These are phyloP conservation scores for Tetrahymena malaccensis DNA, from an alignment of 73 alveolate genomes.

Conservation along the genomic window DNA sequence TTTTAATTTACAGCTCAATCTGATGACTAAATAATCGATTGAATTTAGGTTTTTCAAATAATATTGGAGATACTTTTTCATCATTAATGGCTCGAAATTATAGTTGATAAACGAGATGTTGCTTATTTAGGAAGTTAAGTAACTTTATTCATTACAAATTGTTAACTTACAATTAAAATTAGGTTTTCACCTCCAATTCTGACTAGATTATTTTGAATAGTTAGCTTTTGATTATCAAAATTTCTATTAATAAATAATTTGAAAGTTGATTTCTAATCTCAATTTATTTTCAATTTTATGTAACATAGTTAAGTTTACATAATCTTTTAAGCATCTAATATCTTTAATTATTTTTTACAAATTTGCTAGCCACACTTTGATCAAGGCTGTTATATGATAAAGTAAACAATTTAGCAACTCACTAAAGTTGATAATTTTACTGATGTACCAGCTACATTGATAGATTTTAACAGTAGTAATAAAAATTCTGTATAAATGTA, in stretches of 20 bases:
- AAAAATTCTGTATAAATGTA: too few species aligned
- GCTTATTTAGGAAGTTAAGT: background rate
- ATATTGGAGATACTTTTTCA: too few species aligned
- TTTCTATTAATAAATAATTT: too few species aligned
- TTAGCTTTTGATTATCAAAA: background rate
- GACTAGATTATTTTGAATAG: background rate
- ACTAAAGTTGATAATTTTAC: too few species aligned
- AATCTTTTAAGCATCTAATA: too few species aligned
- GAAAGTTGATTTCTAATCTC: background rate
- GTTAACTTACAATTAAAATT: background rate
- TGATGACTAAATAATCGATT: background rate
- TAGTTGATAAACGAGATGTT: background rate
- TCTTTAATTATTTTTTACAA: too few species aligned
- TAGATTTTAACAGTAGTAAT: too few species aligned
- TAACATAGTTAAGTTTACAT: background rate
- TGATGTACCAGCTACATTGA: too few species aligned
- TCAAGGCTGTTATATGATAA: too few species aligned
- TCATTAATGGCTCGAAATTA: background rate
- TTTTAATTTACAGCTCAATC: background rate
- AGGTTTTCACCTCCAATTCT: background rate
- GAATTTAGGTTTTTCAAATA: too few species aligned
- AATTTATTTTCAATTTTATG: background rate
- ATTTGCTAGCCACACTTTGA: background rate
- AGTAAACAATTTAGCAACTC: too few species aligned
- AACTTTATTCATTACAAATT: background rate